Evolutionary conservation across 495 filamentous ascomycete genomes (phyloP).

Genomic region (Chaetomium fimeti): DNA sequence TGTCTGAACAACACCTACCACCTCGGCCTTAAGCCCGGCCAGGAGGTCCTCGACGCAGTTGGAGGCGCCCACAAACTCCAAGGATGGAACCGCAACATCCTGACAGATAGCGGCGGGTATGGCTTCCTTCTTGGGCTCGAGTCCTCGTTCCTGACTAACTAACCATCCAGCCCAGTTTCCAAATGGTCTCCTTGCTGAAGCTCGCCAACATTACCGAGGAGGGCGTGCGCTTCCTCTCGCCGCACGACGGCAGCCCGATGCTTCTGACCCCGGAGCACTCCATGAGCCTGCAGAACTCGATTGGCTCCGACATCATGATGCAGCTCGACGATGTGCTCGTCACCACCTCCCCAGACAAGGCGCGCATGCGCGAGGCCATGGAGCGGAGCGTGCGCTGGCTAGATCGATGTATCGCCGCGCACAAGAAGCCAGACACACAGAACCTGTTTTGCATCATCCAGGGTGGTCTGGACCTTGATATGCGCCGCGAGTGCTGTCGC

Average conservation of each 20-base stretch:
- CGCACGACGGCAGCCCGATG: conserved; percentile 96
- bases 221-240: conserved; percentile 89
- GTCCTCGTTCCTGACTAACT: neutral
- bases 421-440: conserved; percentile 74
- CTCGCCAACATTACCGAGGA: conserved; percentile 92
- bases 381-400: conserved; percentile 96
- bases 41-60: conserved; percentile 77
- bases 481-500: conserved; percentile 76
- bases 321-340: conserved; percentile 97
- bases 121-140: conserved; percentile 35
- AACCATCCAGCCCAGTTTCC: conserved; percentile 62
- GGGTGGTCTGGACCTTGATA: conserved; percentile 86
- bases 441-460: conserved; percentile 99
- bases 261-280: conserved; percentile 96
- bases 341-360: conserved; percentile 84
- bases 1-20: conserved; percentile 99
- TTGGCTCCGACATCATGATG: conserved; percentile 99
- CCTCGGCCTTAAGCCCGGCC: conserved; percentile 89
- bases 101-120: conserved; percentile 97
- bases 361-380: conserved; percentile 91
- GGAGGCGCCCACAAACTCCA: conserved; percentile 93
- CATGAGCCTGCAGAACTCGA: conserved; percentile 92
- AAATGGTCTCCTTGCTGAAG: conserved; percentile 97
- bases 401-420: conserved; percentile 90
- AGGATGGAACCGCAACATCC: conserved; percentile 90